A percentile compares a stretch with the other conserved stretches of the same genome.
These are phyloP conservation scores for Scalesia atractyloides DNA, from an alignment of 129 eudicot genomes.

Conservation along the genomic window DNA sequence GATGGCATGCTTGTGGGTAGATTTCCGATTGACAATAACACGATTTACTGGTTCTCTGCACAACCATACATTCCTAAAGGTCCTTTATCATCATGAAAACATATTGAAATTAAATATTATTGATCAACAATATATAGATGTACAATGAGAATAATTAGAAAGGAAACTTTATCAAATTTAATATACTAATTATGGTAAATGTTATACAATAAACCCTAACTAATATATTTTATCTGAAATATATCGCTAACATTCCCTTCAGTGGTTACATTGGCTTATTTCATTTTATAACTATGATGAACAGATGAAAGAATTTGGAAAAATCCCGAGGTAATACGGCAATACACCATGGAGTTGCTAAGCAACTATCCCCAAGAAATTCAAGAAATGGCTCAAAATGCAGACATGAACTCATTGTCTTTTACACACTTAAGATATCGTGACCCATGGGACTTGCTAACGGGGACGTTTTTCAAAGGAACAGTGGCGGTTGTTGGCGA, in stretches of 20 bases:
- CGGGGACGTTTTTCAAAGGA: conserved; percentile 43
- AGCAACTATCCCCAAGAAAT: conserved; percentile 41
- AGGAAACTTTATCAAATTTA: too few relatives aligned
- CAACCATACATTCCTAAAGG: conserved; percentile 21
- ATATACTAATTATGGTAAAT: too few relatives aligned
- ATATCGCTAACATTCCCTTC: too few relatives aligned
- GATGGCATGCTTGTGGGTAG: conserved; percentile 42
- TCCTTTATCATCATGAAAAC: neutral
- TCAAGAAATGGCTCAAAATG: conserved; percentile 36
- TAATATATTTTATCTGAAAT: too few relatives aligned
- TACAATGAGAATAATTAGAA: too few relatives aligned
- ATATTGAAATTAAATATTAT: too few relatives aligned
- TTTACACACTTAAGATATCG: conserved; percentile 46
- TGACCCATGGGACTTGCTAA: conserved; percentile 67
- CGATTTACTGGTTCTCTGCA: conserved; percentile 58
- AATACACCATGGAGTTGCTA: conserved; percentile 19
- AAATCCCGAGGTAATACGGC: conserved; percentile 41
- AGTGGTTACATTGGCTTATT: neutral
- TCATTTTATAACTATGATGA: neutral
- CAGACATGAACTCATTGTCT: conserved; percentile 39
- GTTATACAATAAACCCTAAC: too few relatives aligned
- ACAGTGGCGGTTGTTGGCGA: conserved; percentile 64
- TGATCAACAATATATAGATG: too few relatives aligned
- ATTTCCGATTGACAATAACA: conserved; percentile 44
- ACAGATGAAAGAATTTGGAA: conserved; percentile 38